Conservation (phyloP, 768 basidiomycete species). For the Lactarius sanguifluus region DNA sequence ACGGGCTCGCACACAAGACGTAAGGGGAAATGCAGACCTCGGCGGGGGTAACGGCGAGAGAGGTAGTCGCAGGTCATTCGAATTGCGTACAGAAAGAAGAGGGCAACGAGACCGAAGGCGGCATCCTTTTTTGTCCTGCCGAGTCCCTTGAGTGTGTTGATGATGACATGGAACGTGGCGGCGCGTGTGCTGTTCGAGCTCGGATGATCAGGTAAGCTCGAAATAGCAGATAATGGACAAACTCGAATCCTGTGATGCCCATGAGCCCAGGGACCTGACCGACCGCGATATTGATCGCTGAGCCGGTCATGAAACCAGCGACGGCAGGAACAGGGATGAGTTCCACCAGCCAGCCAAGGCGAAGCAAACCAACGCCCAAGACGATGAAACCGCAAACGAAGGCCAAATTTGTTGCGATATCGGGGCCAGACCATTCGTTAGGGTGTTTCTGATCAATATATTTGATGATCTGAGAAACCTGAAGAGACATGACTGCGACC, state of each 20-base stretch:
- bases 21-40: slow-evolving; percentile 42
- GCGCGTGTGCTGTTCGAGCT: slow-evolving; percentile 66
- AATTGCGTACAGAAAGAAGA: slow-evolving; percentile 68
- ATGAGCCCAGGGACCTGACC: slow-evolving; percentile 89
- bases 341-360: slow-evolving; percentile 93
- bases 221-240: slow-evolving; percentile 34
- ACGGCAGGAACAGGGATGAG: slow-evolving; percentile 88
- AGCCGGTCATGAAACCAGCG: slow-evolving; percentile 95
- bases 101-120: slow-evolving; percentile 81
- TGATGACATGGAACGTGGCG: slow-evolving; percentile 82
- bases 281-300: slow-evolving; percentile 87
- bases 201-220: slow-evolving; percentile 16
- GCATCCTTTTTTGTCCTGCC: slow-evolving; percentile 74
- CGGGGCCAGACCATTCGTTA: slow-evolving; percentile 57
- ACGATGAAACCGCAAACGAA: slow-evolving; percentile 91
- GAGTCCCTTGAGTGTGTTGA: slow-evolving; percentile 87
- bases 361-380: slow-evolving; percentile 82
- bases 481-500: slow-evolving; percentile 97
- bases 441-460: slow-evolving; percentile 56
- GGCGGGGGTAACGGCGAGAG: slow-evolving; percentile 58
- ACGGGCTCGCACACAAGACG: neutral
- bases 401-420: slow-evolving; percentile 83
- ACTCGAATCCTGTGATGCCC: slow-evolving; percentile 86
- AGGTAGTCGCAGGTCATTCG: slow-evolving; percentile 54
- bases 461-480: slow-evolving; percentile 76